Conservation (phyloP, 306 rosid species). For the Fagus sylvatica region DNA sequence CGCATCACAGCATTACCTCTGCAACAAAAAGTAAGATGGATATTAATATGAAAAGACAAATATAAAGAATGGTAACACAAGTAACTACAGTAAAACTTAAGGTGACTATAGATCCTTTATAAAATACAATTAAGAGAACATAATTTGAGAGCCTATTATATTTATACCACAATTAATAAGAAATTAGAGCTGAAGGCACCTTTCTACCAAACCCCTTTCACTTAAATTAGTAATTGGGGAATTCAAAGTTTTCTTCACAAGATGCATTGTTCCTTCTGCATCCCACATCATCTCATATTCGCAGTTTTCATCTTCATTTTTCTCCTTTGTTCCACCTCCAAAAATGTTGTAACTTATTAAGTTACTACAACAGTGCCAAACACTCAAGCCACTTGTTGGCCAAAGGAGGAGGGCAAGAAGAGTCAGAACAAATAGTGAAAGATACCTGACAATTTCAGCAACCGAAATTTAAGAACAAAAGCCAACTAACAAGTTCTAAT, state of each 20-base stretch:
- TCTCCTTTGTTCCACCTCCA: conserved; percentile 56
- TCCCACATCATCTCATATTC: conserved; percentile 89
- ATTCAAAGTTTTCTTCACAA: conserved; percentile 63
- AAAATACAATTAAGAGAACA: not conserved
- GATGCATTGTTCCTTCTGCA: conserved; percentile 84
- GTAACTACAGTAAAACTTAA: not conserved
- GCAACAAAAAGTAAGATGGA: conserved; percentile 21
- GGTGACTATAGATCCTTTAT: not conserved
- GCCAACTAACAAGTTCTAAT: not conserved
- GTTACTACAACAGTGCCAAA: conserved; percentile 47
- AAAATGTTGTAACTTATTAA: conserved; percentile 41
- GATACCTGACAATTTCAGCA: conserved; percentile 54
- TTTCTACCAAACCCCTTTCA: conserved; percentile 54
- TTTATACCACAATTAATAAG: not conserved
- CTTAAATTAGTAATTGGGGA: conserved; percentile 35
- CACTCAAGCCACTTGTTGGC: conserved; percentile 62
- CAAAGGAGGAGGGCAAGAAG: conserved; percentile 62
- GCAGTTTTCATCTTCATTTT: conserved; percentile 65
- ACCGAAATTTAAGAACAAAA: not conserved
- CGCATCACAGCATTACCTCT: conserved; percentile 80
- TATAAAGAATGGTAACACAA: too few species aligned
- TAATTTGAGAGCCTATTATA: conserved; percentile 15
- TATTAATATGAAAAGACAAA: not conserved
- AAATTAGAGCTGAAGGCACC: conserved; percentile 39
- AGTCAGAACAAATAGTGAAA: conserved; percentile 53